These are phyloP conservation scores for Cetraspora pellucida DNA, from an alignment of 192 early-diverging fungal genomes.

Conservation along the genomic window DNA sequence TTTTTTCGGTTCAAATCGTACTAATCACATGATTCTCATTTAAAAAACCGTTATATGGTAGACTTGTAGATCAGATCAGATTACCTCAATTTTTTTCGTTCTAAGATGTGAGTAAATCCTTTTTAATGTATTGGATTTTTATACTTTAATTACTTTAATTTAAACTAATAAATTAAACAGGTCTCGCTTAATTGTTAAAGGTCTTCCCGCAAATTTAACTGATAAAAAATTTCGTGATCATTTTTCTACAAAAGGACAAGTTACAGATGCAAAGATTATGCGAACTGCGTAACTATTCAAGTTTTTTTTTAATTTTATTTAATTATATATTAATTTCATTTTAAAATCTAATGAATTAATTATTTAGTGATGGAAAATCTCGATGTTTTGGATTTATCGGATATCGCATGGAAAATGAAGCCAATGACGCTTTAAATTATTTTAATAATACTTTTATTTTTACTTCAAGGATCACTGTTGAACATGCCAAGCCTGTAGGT, in stretches of 20 bases:
- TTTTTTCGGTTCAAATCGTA: too few species aligned
- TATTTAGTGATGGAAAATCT: conserved; percentile 68
- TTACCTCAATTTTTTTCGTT: too few species aligned
- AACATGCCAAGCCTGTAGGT: conserved; percentile 79
- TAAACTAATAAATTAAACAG: conserved; percentile 4
- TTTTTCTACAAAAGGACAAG: conserved; percentile 79
- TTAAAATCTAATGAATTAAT: background rate
- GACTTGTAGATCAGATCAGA: too few species aligned
- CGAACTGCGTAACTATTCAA: conserved; percentile 70
- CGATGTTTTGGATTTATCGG: conserved; percentile 94
- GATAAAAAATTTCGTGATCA: conserved; percentile 85
- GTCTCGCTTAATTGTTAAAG: conserved; percentile 90
- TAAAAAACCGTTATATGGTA: too few species aligned
- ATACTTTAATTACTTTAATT: too few species aligned
- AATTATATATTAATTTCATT: background rate
- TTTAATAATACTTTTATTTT: conserved; percentile 93
- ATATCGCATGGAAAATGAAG: conserved; percentile 85
- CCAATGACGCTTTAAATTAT: conserved; percentile 74
- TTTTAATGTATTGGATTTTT: too few species aligned
- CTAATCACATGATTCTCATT: too few species aligned
- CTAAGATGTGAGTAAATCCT: too few species aligned
- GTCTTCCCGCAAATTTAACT: conserved; percentile 89
- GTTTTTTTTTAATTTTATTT: background rate
- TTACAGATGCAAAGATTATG: conserved; percentile 92
- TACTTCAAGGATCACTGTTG: conserved; percentile 85